Percentiles rank a stretch among this genome's conserved stretches.
phyloP scores from a whole-genome alignment of 805 yeast species.

The Lachancea lanzarotensis region DNA sequence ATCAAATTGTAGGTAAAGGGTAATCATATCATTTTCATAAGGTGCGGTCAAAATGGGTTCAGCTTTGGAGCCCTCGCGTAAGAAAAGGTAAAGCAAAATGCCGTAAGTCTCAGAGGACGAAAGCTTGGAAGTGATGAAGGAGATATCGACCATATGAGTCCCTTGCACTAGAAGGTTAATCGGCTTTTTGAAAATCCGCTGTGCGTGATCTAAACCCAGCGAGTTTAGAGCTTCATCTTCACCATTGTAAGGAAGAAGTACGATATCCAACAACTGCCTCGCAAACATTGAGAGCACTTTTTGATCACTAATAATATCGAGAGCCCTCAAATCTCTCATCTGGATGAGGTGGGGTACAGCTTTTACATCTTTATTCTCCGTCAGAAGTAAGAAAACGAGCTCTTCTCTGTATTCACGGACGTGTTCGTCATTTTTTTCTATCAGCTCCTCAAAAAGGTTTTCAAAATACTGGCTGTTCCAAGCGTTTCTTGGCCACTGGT shows the following conservation, averaged over 20 bases:
- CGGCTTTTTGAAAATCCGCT: slow-evolving; percentile 37
- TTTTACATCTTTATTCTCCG: slow-evolving; percentile 48
- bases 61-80: slow-evolving; percentile 48
- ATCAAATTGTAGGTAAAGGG: slow-evolving; percentile 57
- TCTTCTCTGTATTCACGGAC: slow-evolving; percentile 34
- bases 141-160: slow-evolving; percentile 59
- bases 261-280: slow-evolving; percentile 45
- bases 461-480: slow-evolving; percentile 44
- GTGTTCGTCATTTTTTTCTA: slow-evolving; percentile 31
- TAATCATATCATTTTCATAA: slow-evolving; percentile 62
- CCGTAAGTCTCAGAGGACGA: slow-evolving; percentile 35
- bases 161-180: slow-evolving; percentile 53
- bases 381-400: slow-evolving; percentile 49
- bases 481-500: slow-evolving; percentile 51
- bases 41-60: slow-evolving; percentile 51
- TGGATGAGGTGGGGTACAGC: slow-evolving; percentile 61
- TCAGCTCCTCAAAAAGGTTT: slow-evolving; percentile 39
- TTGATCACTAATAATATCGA: slow-evolving; percentile 53
- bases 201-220: slow-evolving; percentile 38
- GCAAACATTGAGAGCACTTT: slow-evolving; percentile 53
- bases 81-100: slow-evolving; percentile 54
- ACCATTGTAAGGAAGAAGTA: slow-evolving; percentile 36
- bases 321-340: slow-evolving; percentile 46
- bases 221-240: slow-evolving; percentile 32
- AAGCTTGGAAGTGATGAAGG: slow-evolving; percentile 43